phyloP scores from a whole-genome alignment of 441 rosid species.

The Dalechampia spathulata region DNA sequence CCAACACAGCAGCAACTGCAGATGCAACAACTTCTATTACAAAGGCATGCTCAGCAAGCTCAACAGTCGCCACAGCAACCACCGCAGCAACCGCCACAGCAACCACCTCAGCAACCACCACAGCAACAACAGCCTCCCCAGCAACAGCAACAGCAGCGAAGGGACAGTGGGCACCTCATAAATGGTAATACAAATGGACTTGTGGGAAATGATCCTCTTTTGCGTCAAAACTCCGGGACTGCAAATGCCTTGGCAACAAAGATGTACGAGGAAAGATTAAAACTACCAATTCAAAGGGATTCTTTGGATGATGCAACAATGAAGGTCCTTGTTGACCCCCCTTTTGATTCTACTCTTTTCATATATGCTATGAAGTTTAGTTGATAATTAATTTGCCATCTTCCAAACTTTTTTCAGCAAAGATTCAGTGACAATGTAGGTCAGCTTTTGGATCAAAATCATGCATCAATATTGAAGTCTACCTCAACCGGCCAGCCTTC shows the following conservation, averaged over 20 bases:
- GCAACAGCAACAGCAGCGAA: slow-evolving; percentile 52
- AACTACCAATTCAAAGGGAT: slow-evolving; percentile 71
- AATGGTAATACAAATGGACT: slow-evolving; percentile 64
- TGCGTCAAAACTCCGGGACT: slow-evolving; percentile 68
- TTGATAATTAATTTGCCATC: neutral
- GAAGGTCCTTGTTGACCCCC: slow-evolving; percentile 38
- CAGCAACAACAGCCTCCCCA: slow-evolving; percentile 41
- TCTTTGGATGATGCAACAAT: slow-evolving; percentile 62
- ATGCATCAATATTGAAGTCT: slow-evolving; percentile 69
- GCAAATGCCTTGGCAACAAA: slow-evolving; percentile 72
- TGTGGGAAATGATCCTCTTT: slow-evolving; percentile 55
- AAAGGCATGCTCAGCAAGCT: slow-evolving; percentile 49
- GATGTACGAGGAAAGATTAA: slow-evolving; percentile 76
- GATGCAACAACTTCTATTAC: slow-evolving; percentile 49
- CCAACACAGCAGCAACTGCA: slow-evolving; percentile 61
- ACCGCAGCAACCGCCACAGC: slow-evolving; percentile 38
- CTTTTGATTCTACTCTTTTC: neutral
- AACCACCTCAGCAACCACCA: slow-evolving; percentile 17
- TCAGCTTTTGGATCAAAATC: slow-evolving; percentile 77
- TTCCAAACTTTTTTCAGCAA: slow-evolving; percentile 34
- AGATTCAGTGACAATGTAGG: slow-evolving; percentile 66
- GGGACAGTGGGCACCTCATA: slow-evolving; percentile 65
- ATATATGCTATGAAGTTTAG: neutral
- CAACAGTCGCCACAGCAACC: slow-evolving; percentile 50
- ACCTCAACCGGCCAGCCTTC: slow-evolving; percentile 70